phyloP scores from a whole-genome alignment of 495 filamentous ascomycete species.

The Stereocaulon alpinum region DNA sequence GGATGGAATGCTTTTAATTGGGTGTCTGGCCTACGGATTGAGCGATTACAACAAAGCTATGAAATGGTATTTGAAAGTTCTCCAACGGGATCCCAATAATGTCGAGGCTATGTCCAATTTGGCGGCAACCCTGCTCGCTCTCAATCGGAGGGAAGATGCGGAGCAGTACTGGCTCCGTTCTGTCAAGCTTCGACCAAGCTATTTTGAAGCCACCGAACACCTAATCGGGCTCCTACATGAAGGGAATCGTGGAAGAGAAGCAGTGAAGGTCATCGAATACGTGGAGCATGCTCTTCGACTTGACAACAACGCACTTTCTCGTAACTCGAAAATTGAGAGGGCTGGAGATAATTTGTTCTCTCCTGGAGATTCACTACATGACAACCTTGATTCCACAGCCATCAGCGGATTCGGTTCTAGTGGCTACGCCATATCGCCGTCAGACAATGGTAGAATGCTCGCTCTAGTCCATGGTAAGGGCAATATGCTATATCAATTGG shows the following conservation, averaged over 20 bases:
- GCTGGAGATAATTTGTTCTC: constrained; percentile 27
- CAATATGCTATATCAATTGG: constrained; percentile 91
- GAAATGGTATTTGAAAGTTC: constrained; percentile 80
- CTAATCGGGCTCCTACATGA: constrained; percentile 80
- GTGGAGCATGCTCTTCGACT: constrained; percentile 69
- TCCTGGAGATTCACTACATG: constrained; percentile 38
- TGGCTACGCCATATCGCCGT: constrained; percentile 75
- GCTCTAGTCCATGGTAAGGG: constrained; percentile 92
- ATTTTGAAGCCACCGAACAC: constrained; percentile 95
- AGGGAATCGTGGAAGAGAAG: constrained; percentile 71
- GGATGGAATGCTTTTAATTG: constrained; percentile 87
- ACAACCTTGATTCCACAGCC: constrained; percentile 16
- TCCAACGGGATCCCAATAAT: constrained; percentile 71
- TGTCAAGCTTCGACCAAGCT: constrained; percentile 73
- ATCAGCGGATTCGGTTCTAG: constrained; percentile 46
- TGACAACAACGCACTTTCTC: constrained; percentile 30
- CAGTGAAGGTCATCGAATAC: constrained; percentile 79
- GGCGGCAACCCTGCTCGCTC: constrained; percentile 75
- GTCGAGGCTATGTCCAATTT: constrained; percentile 93
- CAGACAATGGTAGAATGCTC: constrained; percentile 88
- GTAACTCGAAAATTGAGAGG: constrained; percentile 23
- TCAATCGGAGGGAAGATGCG: constrained; percentile 75
- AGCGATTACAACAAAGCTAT: constrained; percentile 78
- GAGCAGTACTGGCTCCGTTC: constrained; percentile 77
- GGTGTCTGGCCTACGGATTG: constrained; percentile 87